Percentiles rank a stretch among this genome's conserved stretches.
phyloP scores from a whole-genome alignment of 148 eudicot genomes.

The Persicaria tinctoria region DNA sequence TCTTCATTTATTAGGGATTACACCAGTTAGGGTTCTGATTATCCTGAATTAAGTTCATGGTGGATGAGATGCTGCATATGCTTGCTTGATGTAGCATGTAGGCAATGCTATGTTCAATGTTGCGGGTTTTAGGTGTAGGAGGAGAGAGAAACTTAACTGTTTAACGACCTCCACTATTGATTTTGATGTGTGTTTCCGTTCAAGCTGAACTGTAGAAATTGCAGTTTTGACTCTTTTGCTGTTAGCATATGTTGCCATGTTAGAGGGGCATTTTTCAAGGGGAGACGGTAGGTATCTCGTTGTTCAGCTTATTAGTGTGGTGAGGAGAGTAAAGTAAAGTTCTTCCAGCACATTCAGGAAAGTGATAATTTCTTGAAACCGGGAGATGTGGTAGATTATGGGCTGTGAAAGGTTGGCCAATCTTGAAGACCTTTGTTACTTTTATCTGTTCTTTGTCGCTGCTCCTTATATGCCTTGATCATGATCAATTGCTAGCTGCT shows the following conservation, averaged over 20 bases:
- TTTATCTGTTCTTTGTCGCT: neutral
- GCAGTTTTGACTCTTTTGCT: neutral
- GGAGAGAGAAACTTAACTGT: neutral
- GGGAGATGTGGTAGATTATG: neutral
- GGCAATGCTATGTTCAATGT: neutral
- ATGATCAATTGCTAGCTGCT: neutral
- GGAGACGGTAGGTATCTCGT: neutral
- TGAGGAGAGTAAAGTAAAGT: neutral
- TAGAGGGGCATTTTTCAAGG: neutral
- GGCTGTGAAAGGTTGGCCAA: neutral
- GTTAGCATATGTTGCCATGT: conserved; percentile 3
- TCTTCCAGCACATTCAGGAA: neutral
- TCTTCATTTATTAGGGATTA: neutral
- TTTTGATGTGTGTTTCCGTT: neutral
- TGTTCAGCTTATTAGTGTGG: neutral
- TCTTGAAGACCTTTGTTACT: neutral
- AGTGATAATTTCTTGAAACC: neutral
- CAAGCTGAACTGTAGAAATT: neutral
- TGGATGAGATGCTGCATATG: neutral
- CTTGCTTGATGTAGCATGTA: neutral
- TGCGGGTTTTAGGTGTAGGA: neutral
- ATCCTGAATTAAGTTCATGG: neutral
- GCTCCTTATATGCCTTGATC: neutral
- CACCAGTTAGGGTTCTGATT: neutral
- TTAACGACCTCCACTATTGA: neutral